Base-by-base conservation (phyloP, 2,329 filamentous ascomycete species). In the Sclerotinia nivalis region DNA sequence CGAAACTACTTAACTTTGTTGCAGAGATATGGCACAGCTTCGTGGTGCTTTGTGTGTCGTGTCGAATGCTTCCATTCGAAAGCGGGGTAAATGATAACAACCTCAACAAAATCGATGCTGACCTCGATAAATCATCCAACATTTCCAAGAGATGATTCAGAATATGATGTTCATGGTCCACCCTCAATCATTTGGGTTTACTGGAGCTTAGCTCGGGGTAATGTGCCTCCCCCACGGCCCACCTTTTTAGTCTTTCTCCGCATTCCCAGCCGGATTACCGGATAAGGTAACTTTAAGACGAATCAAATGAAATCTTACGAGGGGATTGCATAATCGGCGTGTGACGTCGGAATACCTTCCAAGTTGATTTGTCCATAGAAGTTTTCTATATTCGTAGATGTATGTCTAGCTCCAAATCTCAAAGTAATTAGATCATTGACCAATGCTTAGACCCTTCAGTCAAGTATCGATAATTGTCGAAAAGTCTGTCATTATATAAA, bases 171-270 rank as follows among this genome's bases (percentile, higher is more conserved):
- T 49, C 31, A 34, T 37, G 60, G 31, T 40, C 31, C 22, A 62
- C 22, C 22, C 37, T 56, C 55, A 2, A 40, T 37, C 12, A n/a
- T 52, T 64, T 18, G 34, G 18, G 20, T 22, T 25, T 31, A 5
- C 15, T 18, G 10, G 31, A 28, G 10, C 47, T 64, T 52, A 22
- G 34, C 34, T 58, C 22, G 34, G 47, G 61, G n/a, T 40, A 64
- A 28, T 50, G 31, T 25, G 45, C 6, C 34, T 52, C 22, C 47
- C 45, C 45, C 45, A 50, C 60, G 60, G 8, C 5, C 61, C 47
- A 52, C 9, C 31, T 28, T 62, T 62, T 40, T 52, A 50, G 31
- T 52, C 22, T 13, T 64, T 65, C 61, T 65, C 61, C 61, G 47
- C 61, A 52, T 28, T 25, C 49, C 25, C 18, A 52, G 25, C 31